Conservation (phyloP, 2,329 filamentous ascomycete genomes). For the Fusarium bulbicola region DNA sequence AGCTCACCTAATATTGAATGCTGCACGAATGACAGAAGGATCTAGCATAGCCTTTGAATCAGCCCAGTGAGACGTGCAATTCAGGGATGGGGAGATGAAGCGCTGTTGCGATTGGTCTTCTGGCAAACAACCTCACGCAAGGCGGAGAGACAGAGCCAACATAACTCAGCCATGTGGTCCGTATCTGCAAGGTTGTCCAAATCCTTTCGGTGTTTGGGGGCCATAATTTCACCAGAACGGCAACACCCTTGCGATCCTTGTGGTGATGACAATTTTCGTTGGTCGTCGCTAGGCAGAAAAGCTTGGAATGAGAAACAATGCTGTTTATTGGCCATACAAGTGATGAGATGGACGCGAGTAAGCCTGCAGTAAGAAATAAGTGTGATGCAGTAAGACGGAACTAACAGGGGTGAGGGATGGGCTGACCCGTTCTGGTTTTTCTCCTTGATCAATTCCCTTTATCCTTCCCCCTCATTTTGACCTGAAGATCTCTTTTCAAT, state of each 20-base stretch:
- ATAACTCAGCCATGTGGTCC: not conserved
- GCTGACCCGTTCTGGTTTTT: not conserved
- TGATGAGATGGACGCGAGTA: not conserved
- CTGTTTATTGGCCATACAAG: not conserved
- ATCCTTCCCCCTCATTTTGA: not conserved
- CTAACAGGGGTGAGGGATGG: not conserved
- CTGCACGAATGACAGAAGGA: not conserved
- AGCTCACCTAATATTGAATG: not conserved
- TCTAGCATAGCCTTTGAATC: not conserved
- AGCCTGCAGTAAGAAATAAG: not conserved
- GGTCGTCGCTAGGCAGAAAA: not conserved
- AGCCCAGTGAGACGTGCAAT: not conserved
- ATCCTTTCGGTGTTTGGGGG: not conserved
- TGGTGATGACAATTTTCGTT: fast-evolving
- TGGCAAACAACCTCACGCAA: fast-evolving
- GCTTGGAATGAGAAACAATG: not conserved
- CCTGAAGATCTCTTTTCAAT: not conserved
- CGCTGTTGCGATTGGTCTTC: not conserved
- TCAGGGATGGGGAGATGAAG: too few species aligned
- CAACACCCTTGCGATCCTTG: not conserved
- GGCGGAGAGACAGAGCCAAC: not conserved
- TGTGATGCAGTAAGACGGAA: not conserved
- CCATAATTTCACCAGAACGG: not conserved
- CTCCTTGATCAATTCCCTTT: not conserved
- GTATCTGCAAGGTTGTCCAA: not conserved